These are phyloP conservation scores for Phytopythium boreale DNA, from an alignment of 352 stramenopile genomes.

Conservation along the genomic window DNA sequence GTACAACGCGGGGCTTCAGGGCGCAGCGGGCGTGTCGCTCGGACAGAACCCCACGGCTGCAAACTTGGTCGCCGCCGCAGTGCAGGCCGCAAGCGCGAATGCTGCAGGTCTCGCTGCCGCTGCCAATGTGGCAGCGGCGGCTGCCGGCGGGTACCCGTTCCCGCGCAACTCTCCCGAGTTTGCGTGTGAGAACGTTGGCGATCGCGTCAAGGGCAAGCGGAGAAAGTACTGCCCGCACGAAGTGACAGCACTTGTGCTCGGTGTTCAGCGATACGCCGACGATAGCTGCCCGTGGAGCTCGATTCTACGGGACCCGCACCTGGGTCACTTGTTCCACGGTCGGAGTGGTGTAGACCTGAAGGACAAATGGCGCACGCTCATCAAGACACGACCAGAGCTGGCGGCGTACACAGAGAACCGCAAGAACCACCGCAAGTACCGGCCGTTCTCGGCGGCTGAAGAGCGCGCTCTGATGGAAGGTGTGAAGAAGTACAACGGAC, in stretches of 20 bases:
- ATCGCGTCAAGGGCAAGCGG: slow-evolving; percentile 81
- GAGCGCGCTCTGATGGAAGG: slow-evolving; percentile 83
- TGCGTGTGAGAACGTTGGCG: slow-evolving; percentile 77
- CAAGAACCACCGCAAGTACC: slow-evolving; percentile 87
- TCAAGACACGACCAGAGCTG: slow-evolving; percentile 76
- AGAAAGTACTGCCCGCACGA: slow-evolving; percentile 84
- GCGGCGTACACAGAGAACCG: slow-evolving; percentile 79
- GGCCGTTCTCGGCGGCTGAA: slow-evolving; percentile 74
- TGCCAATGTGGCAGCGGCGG: slow-evolving; percentile 27
- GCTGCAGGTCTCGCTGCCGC: slow-evolving; percentile 2
- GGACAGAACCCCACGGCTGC: slow-evolving; percentile 27
- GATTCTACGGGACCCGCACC: slow-evolving; percentile 67
- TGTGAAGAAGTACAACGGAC: slow-evolving; percentile 82
- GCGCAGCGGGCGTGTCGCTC: slow-evolving; percentile 19
- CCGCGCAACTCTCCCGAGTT: slow-evolving; percentile 74
- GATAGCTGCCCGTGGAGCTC: slow-evolving; percentile 84
- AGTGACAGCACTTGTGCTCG: slow-evolving; percentile 76
- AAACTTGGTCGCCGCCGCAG: slow-evolving; percentile 37
- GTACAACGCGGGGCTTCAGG: slow-evolving; percentile 25
- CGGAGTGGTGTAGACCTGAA: slow-evolving; percentile 79
- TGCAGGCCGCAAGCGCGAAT: slow-evolving; percentile 19
- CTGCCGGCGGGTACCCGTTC: slow-evolving; percentile 47
- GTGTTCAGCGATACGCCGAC: slow-evolving; percentile 81
- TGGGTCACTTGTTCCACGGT: slow-evolving; percentile 75
- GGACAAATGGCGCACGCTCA: slow-evolving; percentile 82